Evolutionary conservation across 441 rosid genomes (phyloP).

Genomic region (Corymbia citriodora): DNA sequence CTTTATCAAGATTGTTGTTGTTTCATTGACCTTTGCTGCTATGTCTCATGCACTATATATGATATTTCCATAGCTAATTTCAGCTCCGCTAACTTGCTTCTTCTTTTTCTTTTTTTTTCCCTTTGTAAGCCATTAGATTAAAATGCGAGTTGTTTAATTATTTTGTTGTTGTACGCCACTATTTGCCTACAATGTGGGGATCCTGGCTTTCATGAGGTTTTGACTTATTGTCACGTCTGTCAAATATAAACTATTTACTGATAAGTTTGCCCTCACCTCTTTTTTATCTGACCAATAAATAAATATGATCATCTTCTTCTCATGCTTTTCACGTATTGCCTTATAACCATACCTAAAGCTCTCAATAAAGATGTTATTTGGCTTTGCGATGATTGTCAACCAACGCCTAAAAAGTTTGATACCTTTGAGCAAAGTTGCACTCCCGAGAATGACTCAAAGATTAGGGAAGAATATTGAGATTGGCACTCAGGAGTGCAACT

Average conservation of each 20-base stretch:
- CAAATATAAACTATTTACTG: conserved; percentile 33
- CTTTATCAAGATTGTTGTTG: no score
- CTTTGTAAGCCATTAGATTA: no score
- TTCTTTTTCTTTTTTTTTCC: no score
- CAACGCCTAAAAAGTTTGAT: neutral
- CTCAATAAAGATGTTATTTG: conserved; percentile 37
- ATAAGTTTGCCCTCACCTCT: conserved; percentile 13
- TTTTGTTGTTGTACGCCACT: conserved; percentile 18
- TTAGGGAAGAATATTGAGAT: no score
- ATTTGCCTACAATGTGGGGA: conserved; percentile 59
- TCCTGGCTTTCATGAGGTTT: conserved; percentile 33
- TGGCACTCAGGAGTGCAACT: no score
- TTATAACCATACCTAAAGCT: conserved; percentile 25
- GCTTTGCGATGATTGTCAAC: conserved; percentile 51
- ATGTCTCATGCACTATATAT: no score
- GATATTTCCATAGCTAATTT: no score
- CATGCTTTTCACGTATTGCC: conserved; percentile 38
- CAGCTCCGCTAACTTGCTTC: no score
- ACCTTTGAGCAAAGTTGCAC: neutral
- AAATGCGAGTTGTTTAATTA: no score
- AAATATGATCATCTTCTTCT: neutral
- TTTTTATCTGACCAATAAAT: no score
- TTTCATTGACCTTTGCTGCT: no score
- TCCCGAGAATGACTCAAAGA: no score
- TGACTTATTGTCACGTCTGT: conserved; percentile 32